Evolutionary conservation across 495 filamentous ascomycete species (phyloP).

Genomic region (Penicillium waksmanii): DNA sequence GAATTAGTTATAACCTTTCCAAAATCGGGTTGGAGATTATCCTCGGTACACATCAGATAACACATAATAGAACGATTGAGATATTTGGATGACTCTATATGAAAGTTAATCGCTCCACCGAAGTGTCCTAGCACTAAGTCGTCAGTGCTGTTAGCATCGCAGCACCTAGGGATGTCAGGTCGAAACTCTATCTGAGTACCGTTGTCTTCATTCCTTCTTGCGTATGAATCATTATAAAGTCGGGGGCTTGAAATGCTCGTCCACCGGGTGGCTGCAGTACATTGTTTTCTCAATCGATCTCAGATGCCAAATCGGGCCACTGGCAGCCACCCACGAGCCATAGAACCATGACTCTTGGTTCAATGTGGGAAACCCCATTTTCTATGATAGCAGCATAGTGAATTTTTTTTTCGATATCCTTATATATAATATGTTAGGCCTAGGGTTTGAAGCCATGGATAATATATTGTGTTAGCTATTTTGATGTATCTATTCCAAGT

Average conservation of each 20-base stretch:
- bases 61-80: no score
- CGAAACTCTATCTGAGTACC: neutral
- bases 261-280: neutral
- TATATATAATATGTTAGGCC: no score
- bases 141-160: neutral
- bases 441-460: no score
- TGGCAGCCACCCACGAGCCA: neutral
- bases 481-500: no score
- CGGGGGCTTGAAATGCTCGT: neutral
- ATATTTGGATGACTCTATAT: neutral
- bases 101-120: neutral
- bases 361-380: neutral
- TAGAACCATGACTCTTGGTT: neutral
- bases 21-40: no score
- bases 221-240: neutral
- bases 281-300: neutral
- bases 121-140: neutral
- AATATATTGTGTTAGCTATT: no score
- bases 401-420: neutral
- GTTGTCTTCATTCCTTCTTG: neutral
- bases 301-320: neutral
- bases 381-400: neutral
- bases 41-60: no score
- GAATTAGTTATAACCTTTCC: no score
- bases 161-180: neutral